Evolutionary conservation across 2,329 filamentous ascomycete genomes (phyloP).

Genomic region (Diaporthe nobilis): DNA sequence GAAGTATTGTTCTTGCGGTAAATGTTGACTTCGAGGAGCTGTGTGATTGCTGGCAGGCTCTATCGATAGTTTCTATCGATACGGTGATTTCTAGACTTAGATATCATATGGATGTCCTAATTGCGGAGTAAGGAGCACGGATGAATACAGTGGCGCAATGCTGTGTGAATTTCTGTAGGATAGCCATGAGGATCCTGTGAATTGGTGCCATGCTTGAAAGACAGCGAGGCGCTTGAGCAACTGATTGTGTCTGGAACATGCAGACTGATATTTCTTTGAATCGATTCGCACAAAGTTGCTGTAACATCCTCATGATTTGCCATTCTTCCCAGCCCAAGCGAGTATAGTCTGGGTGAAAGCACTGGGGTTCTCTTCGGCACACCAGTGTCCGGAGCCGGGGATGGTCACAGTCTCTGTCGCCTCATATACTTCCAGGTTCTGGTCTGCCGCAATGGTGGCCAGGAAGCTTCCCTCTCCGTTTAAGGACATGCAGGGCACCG

Average conservation of each 20-base stretch:
- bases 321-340: slow-evolving; percentile 1
- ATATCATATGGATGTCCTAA: background rate
- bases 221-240: background rate
- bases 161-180: background rate
- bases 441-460: background rate
- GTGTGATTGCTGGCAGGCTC: background rate
- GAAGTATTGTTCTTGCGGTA: background rate
- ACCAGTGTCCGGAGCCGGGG: slow-evolving; percentile 2
- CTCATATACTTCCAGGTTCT: background rate
- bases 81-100: background rate
- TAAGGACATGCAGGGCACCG: slow-evolving; percentile 3
- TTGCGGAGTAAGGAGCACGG: background rate
- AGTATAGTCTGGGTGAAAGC: slow-evolving; percentile 5
- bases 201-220: background rate
- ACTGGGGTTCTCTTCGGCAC: background rate
- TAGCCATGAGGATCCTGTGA: background rate
- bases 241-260: background rate
- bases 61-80: background rate
- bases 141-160: background rate
- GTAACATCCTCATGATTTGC: background rate
- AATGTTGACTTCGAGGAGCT: background rate
- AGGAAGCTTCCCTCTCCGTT: slow-evolving; percentile 13
- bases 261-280: background rate
- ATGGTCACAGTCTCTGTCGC: background rate
- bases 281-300: too few relatives aligned